phyloP scores from a whole-genome alignment of 768 basidiomycete genomes.

The Amylocystis lapponica region DNA sequence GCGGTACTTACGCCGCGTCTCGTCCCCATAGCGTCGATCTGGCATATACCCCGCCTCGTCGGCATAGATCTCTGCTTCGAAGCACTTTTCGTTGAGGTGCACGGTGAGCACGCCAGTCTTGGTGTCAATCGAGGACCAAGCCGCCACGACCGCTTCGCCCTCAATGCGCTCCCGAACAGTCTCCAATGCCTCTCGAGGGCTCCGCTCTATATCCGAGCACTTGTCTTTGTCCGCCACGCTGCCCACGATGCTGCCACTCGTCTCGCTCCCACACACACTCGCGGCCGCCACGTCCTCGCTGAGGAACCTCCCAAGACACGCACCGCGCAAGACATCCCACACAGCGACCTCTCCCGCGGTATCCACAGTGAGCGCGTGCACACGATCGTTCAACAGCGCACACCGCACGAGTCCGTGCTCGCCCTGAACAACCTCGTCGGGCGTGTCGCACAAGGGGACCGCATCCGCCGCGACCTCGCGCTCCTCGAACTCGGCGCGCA shows the following conservation, averaged over 20 bases:
- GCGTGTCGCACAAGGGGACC: conserved; percentile 39
- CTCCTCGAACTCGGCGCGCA: conserved; percentile 51
- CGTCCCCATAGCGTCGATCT: conserved; percentile 64
- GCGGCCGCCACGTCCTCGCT: conserved; percentile 61
- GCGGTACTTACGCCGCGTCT: conserved; percentile 63
- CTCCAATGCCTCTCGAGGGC: conserved; percentile 82
- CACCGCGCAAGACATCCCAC: conserved; percentile 84
- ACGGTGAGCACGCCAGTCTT: conserved; percentile 84
- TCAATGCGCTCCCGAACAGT: conserved; percentile 88
- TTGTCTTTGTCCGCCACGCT: not conserved
- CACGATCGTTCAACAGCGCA: conserved; percentile 77
- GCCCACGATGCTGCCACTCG: conserved; percentile 24
- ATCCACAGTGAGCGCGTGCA: conserved; percentile 88
- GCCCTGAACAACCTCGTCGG: conserved; percentile 71
- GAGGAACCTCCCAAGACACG: conserved; percentile 67
- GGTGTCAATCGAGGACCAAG: conserved; percentile 89
- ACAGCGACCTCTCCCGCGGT: conserved; percentile 84
- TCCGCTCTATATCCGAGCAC: conserved; percentile 30
- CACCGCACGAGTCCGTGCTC: conserved; percentile 79
- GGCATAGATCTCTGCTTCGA: conserved; percentile 93
- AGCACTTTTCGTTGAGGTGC: conserved; percentile 81
- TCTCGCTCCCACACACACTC: conserved; percentile 42
- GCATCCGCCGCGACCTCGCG: conserved; percentile 85
- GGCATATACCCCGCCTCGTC: conserved; percentile 77
- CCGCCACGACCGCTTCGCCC: conserved; percentile 79